phyloP scores from a whole-genome alignment of 2,329 filamentous ascomycete genomes.

The Drechmeria coniospora region DNA sequence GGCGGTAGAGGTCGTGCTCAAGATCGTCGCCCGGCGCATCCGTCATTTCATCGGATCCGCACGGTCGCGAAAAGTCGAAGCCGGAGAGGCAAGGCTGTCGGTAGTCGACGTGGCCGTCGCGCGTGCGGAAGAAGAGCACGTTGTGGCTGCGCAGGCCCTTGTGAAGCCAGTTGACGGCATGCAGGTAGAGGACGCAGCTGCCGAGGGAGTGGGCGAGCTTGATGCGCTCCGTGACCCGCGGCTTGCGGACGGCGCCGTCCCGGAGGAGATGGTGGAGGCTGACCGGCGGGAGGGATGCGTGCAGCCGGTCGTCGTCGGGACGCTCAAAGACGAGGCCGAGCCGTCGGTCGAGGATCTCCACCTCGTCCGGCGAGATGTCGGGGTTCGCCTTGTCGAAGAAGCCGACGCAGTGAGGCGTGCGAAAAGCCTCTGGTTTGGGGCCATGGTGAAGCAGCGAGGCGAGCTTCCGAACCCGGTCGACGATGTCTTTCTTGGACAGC shows the following conservation, averaged over 20 bases:
- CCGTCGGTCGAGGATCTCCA: conserved; percentile 24
- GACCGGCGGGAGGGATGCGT: conserved; percentile 22
- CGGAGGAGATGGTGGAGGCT: conserved; percentile 32
- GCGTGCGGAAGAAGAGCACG: conserved; percentile 31
- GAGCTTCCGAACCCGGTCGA: conserved; percentile 29
- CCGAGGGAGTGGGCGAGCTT: conserved; percentile 33
- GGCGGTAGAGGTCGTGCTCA: conserved; percentile 33
- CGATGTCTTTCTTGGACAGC: conserved; percentile 25
- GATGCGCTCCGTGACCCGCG: conserved; percentile 35
- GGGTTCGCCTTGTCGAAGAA: conserved; percentile 31
- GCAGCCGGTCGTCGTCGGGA: conserved; percentile 20
- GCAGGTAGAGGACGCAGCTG: conserved; percentile 37
- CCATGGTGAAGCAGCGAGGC: conserved; percentile 30
- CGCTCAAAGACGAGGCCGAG: conserved; percentile 40
- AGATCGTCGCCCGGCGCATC: conserved; percentile 29
- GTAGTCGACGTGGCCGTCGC: conserved; percentile 18
- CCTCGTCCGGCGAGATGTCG: conserved; percentile 18
- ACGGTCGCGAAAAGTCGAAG: conserved; percentile 39
- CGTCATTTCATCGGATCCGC: conserved; percentile 31
- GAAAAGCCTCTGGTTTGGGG: conserved; percentile 32
- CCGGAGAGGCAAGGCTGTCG: conserved; percentile 30
- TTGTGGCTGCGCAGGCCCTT: conserved; percentile 40
- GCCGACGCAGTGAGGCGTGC: conserved; percentile 33
- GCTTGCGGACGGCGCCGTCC: conserved; percentile 19
- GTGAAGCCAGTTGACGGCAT: conserved; percentile 41